Conservation (phyloP, 2,329 filamentous ascomycete species). For the Aspergillus vadensis region DNA sequence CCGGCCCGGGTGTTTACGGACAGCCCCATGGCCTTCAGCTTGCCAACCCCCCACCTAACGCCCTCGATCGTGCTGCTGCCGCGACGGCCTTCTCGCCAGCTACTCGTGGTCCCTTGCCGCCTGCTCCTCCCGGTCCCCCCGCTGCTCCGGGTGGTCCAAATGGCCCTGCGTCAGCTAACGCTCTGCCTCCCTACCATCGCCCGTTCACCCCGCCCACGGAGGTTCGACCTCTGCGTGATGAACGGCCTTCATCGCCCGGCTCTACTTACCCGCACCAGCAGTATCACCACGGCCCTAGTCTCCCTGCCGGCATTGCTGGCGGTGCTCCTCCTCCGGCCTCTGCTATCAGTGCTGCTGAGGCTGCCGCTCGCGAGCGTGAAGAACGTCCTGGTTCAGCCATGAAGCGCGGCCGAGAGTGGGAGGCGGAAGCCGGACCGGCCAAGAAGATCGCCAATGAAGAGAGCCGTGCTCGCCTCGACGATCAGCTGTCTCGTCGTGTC, state of each 20-base stretch:
- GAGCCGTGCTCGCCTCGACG: conserved; percentile 80
- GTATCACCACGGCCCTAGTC: conserved; percentile 73
- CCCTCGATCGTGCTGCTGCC: conserved; percentile 42
- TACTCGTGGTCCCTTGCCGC: conserved; percentile 50
- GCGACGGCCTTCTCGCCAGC: conserved; percentile 31
- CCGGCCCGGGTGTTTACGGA: conserved; percentile 55
- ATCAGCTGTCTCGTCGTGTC: conserved; percentile 75
- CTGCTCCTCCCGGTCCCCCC: conserved; percentile 33
- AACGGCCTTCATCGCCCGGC: conserved; percentile 86
- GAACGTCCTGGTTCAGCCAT: conserved; percentile 75
- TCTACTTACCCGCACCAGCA: conserved; percentile 80
- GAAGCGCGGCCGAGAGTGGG: conserved; percentile 92
- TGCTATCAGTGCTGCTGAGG: conserved; percentile 68
- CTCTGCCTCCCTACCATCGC: conserved; percentile 71
- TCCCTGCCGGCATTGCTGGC: conserved; percentile 64
- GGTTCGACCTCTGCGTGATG: conserved; percentile 78
- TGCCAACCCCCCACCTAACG: conserved; percentile 47
- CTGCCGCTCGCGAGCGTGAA: conserved; percentile 66
- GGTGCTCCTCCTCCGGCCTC: conserved; percentile 69
- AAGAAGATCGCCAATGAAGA: conserved; percentile 93
- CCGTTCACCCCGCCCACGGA: conserved; percentile 81
- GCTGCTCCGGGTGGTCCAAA: conserved; percentile 59
- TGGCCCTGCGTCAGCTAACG: conserved; percentile 34
- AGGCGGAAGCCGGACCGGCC: conserved; percentile 67
- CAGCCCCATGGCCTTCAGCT: conserved; percentile 55